Base-by-base conservation (phyloP, 305 asterid species). In the Solanum hybrid region DNA sequence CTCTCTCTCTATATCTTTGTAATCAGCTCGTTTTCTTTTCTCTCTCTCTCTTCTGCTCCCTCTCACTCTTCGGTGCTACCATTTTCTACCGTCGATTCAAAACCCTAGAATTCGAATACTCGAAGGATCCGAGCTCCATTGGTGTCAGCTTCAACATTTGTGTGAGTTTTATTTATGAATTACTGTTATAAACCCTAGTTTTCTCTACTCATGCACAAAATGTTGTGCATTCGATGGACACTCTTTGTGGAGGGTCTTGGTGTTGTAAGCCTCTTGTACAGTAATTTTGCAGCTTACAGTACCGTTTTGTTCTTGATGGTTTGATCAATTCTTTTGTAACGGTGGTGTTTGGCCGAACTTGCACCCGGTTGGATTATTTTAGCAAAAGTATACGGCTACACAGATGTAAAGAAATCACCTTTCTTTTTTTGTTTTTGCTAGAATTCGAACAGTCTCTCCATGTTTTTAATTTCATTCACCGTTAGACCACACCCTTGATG, bases 41-140 rank as follows among this genome's bases (percentile, higher is more conserved):
- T 45, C 64, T 45, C 45, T 38, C 85, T 88, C 86, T 88, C 40
- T 76, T 56, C 56, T 14, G 80, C 38, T 66, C 35, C 12, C 38
- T 75, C 81, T 76, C 40, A 17, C 24, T 77, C 1, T 80, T 40
- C 8, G 13, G 42, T 27, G 51, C 73, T 36, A 78, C n/a, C 86
- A 60, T 69, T 77, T 78, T 60, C 38, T 82, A 82, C 37, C 29
- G 72, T 71, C 78, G 40, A 75, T 88, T 78, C 64, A 10, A 88
- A 80, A 77, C 90, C 90, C 90, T 77, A 87, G 26, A 78, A 77
- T 88, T 88, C 27, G 85, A 56, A 51, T 71, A 71, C 90, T 38
- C 29, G 19, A 56, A 88, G 89, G 80, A 87, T 87, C 71, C 22
- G 24, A 73, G 31, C 71, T 72, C 72, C 71, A 40, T 38, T 31